phyloP scores from a whole-genome alignment of 768 basidiomycete species.

The Panaeolus cyanescens region DNA sequence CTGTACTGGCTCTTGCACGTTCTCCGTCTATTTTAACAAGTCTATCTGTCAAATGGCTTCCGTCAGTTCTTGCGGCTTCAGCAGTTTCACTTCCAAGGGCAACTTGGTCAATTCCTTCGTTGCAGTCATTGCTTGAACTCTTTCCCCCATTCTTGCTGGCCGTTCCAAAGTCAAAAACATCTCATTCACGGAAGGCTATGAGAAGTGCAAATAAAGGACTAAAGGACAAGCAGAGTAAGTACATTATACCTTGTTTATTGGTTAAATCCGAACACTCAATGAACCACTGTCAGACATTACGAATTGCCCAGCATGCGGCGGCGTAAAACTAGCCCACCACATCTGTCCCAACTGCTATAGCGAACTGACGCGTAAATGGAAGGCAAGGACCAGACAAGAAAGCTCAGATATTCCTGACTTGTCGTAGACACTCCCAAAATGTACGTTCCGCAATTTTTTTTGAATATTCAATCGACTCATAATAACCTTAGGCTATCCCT shows the following conservation, averaged over 20 bases:
- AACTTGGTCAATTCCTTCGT: conserved; percentile 39
- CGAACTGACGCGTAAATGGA: conserved; percentile 67
- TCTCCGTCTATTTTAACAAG: conserved; percentile 21
- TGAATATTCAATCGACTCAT: conserved; percentile 4
- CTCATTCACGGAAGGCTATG: conserved; percentile 95
- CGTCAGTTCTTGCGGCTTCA: conserved; percentile 16
- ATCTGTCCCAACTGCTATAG: conserved; percentile 83
- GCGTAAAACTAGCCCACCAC: conserved; percentile 86
- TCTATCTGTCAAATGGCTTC: conserved; percentile 20
- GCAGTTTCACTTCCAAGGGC: conserved; percentile 16
- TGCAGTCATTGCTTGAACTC: conserved; percentile 60
- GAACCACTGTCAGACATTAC: conserved; percentile 67
- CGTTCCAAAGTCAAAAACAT: conserved; percentile 92
- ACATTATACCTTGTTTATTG: neutral
- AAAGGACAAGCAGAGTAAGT: conserved; percentile 89
- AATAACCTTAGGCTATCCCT: neutral
- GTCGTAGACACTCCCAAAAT: conserved; percentile 23
- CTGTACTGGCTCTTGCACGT: conserved; percentile 27
- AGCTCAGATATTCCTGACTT: conserved; percentile 36
- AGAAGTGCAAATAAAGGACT: conserved; percentile 91
- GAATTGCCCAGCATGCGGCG: conserved; percentile 88
- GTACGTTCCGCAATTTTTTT: conserved; percentile 10
- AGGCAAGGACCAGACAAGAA: conserved; percentile 39
- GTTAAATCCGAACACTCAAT: too few species aligned
- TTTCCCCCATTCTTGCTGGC: conserved; percentile 88